These are phyloP conservation scores for Podosphaera fusca DNA, from an alignment of 2,329 filamentous ascomycete genomes.

Conservation along the genomic window DNA sequence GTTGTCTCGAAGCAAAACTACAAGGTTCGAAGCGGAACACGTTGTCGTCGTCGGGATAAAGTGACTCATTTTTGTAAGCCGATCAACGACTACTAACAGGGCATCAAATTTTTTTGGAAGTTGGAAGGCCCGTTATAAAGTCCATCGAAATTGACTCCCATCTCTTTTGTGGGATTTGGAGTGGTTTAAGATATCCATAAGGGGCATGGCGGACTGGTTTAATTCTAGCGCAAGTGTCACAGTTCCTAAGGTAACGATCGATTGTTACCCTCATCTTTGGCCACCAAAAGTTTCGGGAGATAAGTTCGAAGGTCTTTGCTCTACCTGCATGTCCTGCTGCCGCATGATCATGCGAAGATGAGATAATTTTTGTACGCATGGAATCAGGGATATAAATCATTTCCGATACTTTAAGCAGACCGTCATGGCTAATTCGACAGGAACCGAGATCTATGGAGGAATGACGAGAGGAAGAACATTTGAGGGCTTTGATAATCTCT, in stretches of 20 bases:
- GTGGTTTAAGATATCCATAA: not conserved
- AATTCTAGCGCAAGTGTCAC: not conserved
- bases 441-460: too few species aligned
- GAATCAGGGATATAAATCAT: too few species aligned
- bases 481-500: too few species aligned
- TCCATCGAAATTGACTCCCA: not conserved
- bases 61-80: not conserved
- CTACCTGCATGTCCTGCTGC: not conserved
- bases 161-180: not conserved
- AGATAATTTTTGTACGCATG: not conserved
- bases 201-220: not conserved
- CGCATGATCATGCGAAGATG: not conserved
- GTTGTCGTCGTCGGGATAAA: too few species aligned
- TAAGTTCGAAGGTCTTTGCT: not conserved
- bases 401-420: too few species aligned
- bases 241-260: not conserved
- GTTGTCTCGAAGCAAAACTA: too few species aligned
- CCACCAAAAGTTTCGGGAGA: not conserved
- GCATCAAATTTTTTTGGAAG: not conserved
- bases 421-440: too few species aligned
- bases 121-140: not conserved
- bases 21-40: too few species aligned
- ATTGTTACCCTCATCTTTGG: not conserved
- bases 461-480: too few species aligned
- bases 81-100: not conserved